A percentile compares a stretch with the other conserved stretches of the same genome.
These are phyloP conservation scores for Colletotrichum abscissum DNA, from an alignment of 2,329 filamentous ascomycete species.

Conservation along the genomic window DNA sequence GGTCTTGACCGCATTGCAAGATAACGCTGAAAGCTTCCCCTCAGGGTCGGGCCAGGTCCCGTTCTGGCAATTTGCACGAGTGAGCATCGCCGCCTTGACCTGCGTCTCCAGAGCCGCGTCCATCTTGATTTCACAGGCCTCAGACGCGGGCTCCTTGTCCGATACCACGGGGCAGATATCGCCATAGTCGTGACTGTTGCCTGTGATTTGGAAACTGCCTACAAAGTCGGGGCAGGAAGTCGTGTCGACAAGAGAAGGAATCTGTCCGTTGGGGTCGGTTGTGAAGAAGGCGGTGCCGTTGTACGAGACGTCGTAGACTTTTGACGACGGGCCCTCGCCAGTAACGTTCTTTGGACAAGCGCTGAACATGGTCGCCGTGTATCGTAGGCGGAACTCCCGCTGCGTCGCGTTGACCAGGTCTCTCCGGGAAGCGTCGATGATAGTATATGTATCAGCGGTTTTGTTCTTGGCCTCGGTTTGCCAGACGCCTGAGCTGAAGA, in stretches of 20 bases:
- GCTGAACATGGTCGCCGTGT: conserved; percentile 1
- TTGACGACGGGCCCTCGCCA: neutral
- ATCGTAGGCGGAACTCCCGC: neutral
- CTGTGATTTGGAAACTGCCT: neutral
- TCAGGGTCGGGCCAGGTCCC: conserved; percentile 7
- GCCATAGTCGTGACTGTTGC: neutral
- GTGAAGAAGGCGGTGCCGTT: neutral
- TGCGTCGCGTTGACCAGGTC: conserved; percentile 1
- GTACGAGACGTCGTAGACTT: neutral
- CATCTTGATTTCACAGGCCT: conserved; percentile 1
- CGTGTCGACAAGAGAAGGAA: neutral
- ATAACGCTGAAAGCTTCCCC: neutral
- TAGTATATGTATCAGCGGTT: neutral
- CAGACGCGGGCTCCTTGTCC: neutral
- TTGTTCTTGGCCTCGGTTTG: neutral
- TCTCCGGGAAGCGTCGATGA: conserved; percentile 4
- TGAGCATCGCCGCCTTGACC: neutral
- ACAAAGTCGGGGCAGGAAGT: neutral
- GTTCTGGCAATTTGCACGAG: neutral
- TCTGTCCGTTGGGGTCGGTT: neutral
- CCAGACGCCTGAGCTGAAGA: conserved; percentile 3
- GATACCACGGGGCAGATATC: neutral
- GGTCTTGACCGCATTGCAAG: neutral
- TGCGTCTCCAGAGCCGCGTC: conserved; percentile 1
- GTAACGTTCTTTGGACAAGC: neutral